Conservation (phyloP, 1,284 basidiomycete species). For the Pseudozyma pruni region DNA sequence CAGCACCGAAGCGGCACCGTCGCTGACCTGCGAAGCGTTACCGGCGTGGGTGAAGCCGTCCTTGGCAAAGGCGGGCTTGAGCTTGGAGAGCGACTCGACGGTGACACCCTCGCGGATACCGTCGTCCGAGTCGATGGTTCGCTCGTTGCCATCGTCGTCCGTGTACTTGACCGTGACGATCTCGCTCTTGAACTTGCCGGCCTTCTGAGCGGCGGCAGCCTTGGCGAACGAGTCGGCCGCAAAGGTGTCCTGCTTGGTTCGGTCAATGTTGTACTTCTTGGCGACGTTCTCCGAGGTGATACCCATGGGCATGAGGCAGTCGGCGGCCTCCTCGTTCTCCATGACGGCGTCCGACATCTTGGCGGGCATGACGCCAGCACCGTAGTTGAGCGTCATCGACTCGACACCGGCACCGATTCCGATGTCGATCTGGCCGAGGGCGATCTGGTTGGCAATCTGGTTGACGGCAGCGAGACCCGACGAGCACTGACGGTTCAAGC, state of each 20-base stretch:
- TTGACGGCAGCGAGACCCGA: constrained; percentile 88
- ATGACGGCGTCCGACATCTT: constrained; percentile 85
- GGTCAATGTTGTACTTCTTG: constrained; percentile 78
- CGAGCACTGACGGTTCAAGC: constrained; percentile 89
- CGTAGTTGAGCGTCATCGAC: constrained; percentile 81
- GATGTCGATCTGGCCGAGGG: constrained; percentile 74
- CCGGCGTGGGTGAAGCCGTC: constrained; percentile 90
- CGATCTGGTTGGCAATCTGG: constrained; percentile 90
- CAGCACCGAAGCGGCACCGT: constrained; percentile 94
- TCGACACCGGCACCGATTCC: constrained; percentile 94
- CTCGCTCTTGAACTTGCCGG: constrained; percentile 90
- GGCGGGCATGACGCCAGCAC: constrained; percentile 77
- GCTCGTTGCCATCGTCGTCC: constrained; percentile 81
- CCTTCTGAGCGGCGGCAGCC: constrained; percentile 84
- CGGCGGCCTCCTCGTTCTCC: constrained; percentile 80
- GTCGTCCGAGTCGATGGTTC: constrained; percentile 87
- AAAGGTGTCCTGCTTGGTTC: constrained; percentile 83
- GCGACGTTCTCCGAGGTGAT: constrained; percentile 97
- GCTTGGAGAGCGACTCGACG: constrained; percentile 82
- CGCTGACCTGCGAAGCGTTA: constrained; percentile 95
- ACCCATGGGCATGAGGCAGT: constrained; percentile 96
- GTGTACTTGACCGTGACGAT: constrained; percentile 85
- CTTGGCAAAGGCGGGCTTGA: constrained; percentile 92
- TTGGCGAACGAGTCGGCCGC: constrained; percentile 84
- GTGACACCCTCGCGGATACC: constrained; percentile 88